These are phyloP conservation scores for Globisporangium paddicum DNA, from an alignment of 352 stramenopile genomes.

Conservation along the genomic window DNA sequence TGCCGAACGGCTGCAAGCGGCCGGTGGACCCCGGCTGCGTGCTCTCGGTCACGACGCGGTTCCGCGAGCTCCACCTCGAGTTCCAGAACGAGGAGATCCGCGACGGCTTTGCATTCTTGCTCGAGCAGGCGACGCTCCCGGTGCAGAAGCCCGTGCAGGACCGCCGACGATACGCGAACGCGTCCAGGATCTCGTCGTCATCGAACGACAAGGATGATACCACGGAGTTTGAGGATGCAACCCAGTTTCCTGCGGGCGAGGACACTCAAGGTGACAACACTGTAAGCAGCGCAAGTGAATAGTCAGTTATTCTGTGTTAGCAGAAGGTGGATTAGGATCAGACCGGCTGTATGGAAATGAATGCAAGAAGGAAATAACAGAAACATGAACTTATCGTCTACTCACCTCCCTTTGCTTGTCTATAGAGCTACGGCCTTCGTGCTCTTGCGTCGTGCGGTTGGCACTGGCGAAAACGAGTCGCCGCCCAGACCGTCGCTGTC, in stretches of 20 bases:
- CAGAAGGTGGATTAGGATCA: slow-evolving; percentile 1
- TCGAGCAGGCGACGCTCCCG: slow-evolving; percentile 60
- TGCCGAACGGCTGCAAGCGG: slow-evolving; percentile 41
- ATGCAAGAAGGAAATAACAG: slow-evolving; percentile 2
- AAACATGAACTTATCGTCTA: neutral
- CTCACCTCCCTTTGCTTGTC: neutral
- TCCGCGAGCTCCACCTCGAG: slow-evolving; percentile 66
- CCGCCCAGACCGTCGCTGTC: slow-evolving; percentile 14
- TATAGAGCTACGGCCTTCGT: slow-evolving; percentile 19
- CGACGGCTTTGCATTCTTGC: slow-evolving; percentile 63
- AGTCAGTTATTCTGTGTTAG: slow-evolving; percentile 5
- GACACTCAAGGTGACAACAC: neutral
- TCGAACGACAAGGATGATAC: slow-evolving; percentile 9
- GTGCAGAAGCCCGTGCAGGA: slow-evolving; percentile 15
- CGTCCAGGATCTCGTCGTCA: slow-evolving; percentile 11
- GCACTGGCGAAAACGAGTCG: slow-evolving; percentile 22
- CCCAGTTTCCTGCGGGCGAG: neutral
- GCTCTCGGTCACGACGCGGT: slow-evolving; percentile 55
- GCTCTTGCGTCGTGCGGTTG: slow-evolving; percentile 22
- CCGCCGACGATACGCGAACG: slow-evolving; percentile 12
- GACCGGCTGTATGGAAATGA: neutral
- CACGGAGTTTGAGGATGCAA: slow-evolving; percentile 14
- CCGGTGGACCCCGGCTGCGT: slow-evolving; percentile 48
- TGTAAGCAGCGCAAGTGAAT: slow-evolving; percentile 6
- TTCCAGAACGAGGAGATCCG: slow-evolving; percentile 60